Conservation (phyloP, 2,329 filamentous ascomycete genomes). For the Stachybotrys chlorohalonatus region DNA sequence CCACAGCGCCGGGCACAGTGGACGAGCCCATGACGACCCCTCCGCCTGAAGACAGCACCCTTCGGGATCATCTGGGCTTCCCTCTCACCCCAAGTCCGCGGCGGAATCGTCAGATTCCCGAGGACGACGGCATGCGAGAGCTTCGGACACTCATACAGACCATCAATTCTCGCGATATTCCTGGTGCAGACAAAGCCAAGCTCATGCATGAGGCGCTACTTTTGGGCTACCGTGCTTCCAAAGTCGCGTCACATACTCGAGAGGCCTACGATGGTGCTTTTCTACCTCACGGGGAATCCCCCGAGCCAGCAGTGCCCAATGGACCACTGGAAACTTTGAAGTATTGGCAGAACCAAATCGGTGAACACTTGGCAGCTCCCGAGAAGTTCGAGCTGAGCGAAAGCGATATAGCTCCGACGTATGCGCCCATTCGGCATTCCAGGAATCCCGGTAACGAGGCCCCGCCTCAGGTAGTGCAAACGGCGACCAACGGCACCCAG, state of each 20-base stretch:
- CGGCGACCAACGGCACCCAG: conserved; percentile 22
- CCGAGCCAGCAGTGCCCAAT: conserved; percentile 26
- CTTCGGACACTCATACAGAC: conserved; percentile 59
- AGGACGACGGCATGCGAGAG: conserved; percentile 68
- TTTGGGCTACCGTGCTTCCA: conserved; percentile 50
- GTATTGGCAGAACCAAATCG: conserved; percentile 45
- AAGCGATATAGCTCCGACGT: conserved; percentile 60
- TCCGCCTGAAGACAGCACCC: conserved; percentile 10
- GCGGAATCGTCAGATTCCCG: conserved; percentile 43
- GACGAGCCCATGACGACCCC: conserved; percentile 15
- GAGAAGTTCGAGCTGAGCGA: conserved; percentile 43
- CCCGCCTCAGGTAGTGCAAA: conserved; percentile 9
- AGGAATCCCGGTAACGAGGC: conserved; percentile 36
- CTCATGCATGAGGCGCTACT: conserved; percentile 63
- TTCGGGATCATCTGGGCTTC: conserved; percentile 24
- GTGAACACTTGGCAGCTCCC: conserved; percentile 23
- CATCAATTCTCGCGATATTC: conserved; percentile 54
- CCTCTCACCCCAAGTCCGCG: conserved; percentile 13
- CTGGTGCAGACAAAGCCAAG: conserved; percentile 57
- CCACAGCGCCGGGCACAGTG: conserved; percentile 23
- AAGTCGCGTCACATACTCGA: conserved; percentile 1
- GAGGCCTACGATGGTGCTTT: neutral
- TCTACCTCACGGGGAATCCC: conserved; percentile 12
- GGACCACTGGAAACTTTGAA: conserved; percentile 35
- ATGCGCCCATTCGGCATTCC: conserved; percentile 44